Evolutionary conservation across 257 asterid genomes (phyloP).

Genomic region (Cruciata laevipes): DNA sequence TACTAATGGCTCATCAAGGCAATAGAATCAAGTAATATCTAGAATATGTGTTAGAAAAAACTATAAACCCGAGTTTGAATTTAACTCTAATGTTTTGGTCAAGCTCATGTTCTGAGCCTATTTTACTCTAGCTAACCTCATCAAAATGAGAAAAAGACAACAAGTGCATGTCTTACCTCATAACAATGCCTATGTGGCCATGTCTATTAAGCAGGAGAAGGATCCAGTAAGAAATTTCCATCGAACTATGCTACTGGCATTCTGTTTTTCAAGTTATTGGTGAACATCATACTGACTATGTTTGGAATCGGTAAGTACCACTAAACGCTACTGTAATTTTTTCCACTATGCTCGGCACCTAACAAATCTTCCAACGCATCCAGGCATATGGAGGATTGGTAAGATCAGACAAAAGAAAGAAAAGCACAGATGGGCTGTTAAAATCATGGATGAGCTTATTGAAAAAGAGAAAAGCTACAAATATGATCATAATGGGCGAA

Average conservation of each 20-base stretch:
- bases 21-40: too few species aligned
- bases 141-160: not conserved
- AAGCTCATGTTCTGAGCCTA: not conserved
- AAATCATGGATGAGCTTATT: not conserved
- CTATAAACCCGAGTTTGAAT: too few species aligned
- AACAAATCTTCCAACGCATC: not conserved
- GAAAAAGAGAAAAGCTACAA: not conserved
- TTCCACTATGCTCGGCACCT: not conserved
- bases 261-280: slow-evolving; percentile 6
- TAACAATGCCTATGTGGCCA: not conserved
- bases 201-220: not conserved
- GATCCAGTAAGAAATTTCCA: slow-evolving; percentile 12
- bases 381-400: not conserved
- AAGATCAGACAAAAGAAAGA: slow-evolving; percentile 2
- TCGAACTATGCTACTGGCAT: slow-evolving; percentile 16
- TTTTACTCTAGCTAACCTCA: not conserved
- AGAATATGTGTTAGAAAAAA: not conserved
- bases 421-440: slow-evolving; percentile 2
- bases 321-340: not conserved
- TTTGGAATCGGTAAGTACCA: slow-evolving; percentile 25
- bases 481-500: not conserved
- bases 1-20: too few species aligned
- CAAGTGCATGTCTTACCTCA: not conserved
- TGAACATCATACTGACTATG: slow-evolving; percentile 18
- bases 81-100: not conserved